Evolutionary conservation across 2,329 filamentous ascomycete species (phyloP).

Genomic region (Hymenoscyphus occultus): DNA sequence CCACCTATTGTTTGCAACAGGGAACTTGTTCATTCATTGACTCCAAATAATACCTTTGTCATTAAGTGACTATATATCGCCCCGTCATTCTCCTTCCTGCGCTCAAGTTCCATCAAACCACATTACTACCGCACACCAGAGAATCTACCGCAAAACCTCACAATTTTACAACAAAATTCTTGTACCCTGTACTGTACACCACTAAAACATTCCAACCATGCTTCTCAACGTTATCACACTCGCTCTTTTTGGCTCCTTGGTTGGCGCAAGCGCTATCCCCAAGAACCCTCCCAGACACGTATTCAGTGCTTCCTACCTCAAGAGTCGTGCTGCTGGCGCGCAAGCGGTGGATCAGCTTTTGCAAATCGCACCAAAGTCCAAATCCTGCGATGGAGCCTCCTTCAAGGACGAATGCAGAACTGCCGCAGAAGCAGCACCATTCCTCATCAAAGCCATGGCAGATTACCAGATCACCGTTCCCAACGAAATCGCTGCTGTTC

Average conservation of each 20-base stretch:
- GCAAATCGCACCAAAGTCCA: conserved; percentile 48
- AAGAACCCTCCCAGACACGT: background rate
- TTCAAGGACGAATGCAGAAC: conserved; percentile 51
- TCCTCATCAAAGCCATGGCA: conserved; percentile 50
- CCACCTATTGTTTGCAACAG: too few relatives aligned
- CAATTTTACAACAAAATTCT: too few relatives aligned
- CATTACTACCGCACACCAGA: too few relatives aligned
- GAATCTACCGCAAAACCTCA: too few relatives aligned
- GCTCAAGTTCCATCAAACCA: background rate
- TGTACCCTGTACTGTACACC: background rate
- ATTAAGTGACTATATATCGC: background rate
- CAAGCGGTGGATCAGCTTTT: conserved; percentile 25
- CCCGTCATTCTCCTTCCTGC: background rate
- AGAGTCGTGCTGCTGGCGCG: conserved; percentile 14
- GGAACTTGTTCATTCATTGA: background rate
- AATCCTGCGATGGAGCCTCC: conserved; percentile 43
- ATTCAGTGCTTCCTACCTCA: conserved; percentile 1
- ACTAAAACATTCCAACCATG: conserved; percentile 8
- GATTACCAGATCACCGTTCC: conserved; percentile 50
- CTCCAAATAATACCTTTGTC: background rate
- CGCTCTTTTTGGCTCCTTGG: conserved; percentile 13
- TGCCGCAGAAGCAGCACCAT: conserved; percentile 48
- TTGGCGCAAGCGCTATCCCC: conserved; percentile 12
- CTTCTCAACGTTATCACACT: conserved; percentile 10
- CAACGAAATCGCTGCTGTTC: conserved; percentile 56